Evolutionary conservation across 2,329 filamentous ascomycete species (phyloP), one percentile per base, ranked within the genome.

Genomic region (Cercospora sp.): DNA sequence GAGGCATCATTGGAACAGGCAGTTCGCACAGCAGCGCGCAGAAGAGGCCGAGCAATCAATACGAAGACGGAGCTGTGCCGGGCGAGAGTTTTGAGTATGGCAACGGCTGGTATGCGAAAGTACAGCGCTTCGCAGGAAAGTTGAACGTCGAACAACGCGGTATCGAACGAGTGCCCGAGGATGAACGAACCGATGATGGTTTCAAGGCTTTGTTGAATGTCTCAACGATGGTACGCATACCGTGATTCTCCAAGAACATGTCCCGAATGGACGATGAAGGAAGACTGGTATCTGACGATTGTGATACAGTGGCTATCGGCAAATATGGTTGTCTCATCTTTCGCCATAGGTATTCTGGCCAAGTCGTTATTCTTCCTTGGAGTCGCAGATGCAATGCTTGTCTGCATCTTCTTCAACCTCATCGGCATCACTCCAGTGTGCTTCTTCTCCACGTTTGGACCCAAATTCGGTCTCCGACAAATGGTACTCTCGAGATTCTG

Each of bases 401-500:
- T 89, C 34, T 89, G 91, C 68, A 78, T 94, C 63, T 91, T 93
- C 80, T 87, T 94, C 82, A 94, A 93, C 74, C 76, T 92, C 4
- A 81, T 94, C 9, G 90, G 89, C n/a, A 85, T 90, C 60, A 76
- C 89, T 60, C 89, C 91, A 0, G 91, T 92, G 16, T 90, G 87
- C 76, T 92, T 90, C 80, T 93, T 93, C 82, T 91, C 89, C 1
- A 91, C 88, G 18, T 92, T 93, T 75, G 91, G 91, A 2, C 89
- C 91, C 2, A 81, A 82, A 8, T 93, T 92, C 72, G 91, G 91
- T 3, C 83, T 93, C 71, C 87, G 91, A 65, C 91, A 93, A 76
- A 93, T 94, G 89, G 90, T 93, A 1, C 83, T 94, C n/a, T 89
- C 89, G 10, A 85, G 91, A 40, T 93, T 90, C 80, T 93, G 85